Conservation (phyloP, 176 grass and related monocot genomes). For the Rhynchospora tenuis region DNA sequence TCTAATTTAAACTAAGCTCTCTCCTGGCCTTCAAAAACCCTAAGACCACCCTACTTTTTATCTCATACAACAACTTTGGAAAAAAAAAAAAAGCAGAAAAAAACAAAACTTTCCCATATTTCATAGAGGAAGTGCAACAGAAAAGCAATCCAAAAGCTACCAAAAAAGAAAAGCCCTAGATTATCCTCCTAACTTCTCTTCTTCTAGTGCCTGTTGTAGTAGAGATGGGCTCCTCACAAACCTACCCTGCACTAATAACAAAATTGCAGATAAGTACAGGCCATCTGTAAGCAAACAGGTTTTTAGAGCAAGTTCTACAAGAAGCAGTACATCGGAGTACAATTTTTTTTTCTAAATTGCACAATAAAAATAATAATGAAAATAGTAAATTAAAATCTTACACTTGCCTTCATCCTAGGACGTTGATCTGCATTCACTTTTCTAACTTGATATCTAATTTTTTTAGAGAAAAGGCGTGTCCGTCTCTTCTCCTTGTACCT, state of each 20-base stretch:
- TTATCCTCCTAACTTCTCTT: constrained; percentile 62
- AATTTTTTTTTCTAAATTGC: not conserved
- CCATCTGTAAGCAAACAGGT: not conserved
- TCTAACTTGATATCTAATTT: constrained; percentile 95
- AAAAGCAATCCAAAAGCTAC: constrained; percentile 43
- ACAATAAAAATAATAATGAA: not conserved
- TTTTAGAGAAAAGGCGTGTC: constrained; percentile 81
- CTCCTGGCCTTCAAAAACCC: constrained; percentile 21
- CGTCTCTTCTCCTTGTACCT: constrained; percentile 99
- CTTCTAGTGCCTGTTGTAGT: constrained; percentile 76
- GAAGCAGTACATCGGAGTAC: not conserved
- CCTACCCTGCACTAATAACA: constrained; percentile 59
- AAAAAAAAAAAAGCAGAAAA: not conserved
- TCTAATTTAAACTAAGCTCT: constrained; percentile 24
- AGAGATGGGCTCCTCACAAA: constrained; percentile 96
- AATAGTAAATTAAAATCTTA: constrained; percentile 54
- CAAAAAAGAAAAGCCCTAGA: constrained; percentile 22
- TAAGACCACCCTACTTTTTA: constrained; percentile 9
- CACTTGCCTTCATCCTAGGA: constrained; percentile 99
- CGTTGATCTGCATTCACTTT: constrained; percentile 91
- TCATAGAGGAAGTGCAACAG: constrained; percentile 4
- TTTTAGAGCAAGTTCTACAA: constrained; percentile 1
- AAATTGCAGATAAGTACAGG: constrained; percentile 20
- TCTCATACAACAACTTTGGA: constrained; percentile 11
- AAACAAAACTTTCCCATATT: constrained; percentile 21